Evolutionary conservation across 257 asterid genomes (phyloP).

Genomic region (Nicotiana undulata): DNA sequence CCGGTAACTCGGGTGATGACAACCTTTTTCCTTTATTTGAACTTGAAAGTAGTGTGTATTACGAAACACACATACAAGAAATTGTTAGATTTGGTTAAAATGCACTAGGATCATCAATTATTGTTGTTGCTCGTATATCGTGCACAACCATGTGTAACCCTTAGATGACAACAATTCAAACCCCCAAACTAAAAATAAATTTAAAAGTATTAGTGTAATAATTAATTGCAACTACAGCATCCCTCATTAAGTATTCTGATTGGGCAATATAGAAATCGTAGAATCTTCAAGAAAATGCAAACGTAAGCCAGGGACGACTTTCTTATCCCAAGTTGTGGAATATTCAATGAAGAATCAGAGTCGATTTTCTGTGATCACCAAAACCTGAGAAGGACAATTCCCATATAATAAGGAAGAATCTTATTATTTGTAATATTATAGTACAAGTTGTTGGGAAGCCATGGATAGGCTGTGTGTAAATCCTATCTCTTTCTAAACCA

Average conservation of each 20-base stretch:
- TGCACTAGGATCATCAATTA: not conserved
- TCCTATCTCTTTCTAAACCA: constrained; percentile 1
- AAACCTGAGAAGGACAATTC: not conserved
- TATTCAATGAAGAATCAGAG: constrained; percentile 24
- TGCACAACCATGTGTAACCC: not conserved
- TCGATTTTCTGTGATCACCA: not conserved
- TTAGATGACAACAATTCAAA: not conserved
- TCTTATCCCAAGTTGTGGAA: constrained; percentile 14
- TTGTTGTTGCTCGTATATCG: not conserved
- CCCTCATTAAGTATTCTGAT: not conserved
- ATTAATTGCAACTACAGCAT: not conserved
- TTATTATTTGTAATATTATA: not conserved
- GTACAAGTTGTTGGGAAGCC: not conserved
- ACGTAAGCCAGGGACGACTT: not conserved
- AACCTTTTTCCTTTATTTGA: too few species aligned
- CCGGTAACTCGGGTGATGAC: too few species aligned
- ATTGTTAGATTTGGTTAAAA: not conserved
- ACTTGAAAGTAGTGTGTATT: not conserved
- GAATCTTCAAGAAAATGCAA: not conserved
- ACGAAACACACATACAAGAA: not conserved
- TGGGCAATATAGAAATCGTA: not conserved
- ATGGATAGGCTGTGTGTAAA: not conserved
- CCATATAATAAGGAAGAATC: not conserved
- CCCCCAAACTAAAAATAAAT: not conserved
- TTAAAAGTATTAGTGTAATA: not conserved